These are phyloP conservation scores for Ramaria sp. DNA, from an alignment of 768 basidiomycete genomes.

Conservation along the genomic window DNA sequence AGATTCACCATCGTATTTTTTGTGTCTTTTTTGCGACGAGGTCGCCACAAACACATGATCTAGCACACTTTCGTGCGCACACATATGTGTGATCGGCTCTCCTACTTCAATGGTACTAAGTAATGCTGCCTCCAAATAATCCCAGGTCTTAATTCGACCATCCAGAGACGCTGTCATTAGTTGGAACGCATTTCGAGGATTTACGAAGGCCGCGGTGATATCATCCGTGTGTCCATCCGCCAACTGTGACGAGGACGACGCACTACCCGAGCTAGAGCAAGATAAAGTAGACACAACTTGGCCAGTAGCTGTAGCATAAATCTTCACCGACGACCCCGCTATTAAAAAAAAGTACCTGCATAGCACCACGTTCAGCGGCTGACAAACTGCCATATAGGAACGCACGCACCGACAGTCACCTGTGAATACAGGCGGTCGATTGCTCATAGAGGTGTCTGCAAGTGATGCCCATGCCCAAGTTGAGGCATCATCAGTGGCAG, in stretches of 20 bases:
- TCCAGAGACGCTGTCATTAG: constrained; percentile 77
- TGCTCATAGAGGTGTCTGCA: constrained; percentile 55
- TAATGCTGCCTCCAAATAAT: constrained; percentile 77
- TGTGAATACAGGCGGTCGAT: constrained; percentile 69
- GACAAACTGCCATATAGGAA: constrained; percentile 2
- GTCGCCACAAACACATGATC: constrained; percentile 59
- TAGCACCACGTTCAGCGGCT: constrained; percentile 2
- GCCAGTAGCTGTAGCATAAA: constrained; percentile 71
- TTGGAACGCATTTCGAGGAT: constrained; percentile 83
- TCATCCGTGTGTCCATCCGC: constrained; percentile 32
- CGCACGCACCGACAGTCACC: constrained; percentile 70
- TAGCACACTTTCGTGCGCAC: constrained; percentile 57
- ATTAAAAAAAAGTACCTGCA: constrained; percentile 84
- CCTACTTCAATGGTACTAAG: constrained; percentile 63
- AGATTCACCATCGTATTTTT: constrained; percentile 6
- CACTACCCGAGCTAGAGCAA: constrained; percentile 25
- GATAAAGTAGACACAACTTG: constrained; percentile 78
- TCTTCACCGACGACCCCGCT: constrained; percentile 70
- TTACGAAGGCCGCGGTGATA: constrained; percentile 68
- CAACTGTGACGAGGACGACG: constrained; percentile 21
- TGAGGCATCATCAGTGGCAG: constrained; percentile 10
- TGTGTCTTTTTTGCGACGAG: constrained; percentile 16
- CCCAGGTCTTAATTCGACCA: constrained; percentile 86
- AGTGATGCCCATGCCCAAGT: constrained; percentile 62
- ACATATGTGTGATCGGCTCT: constrained; percentile 61